Conservation (phyloP, 2,329 filamentous ascomycete species). For the Aspergillus brasiliensis region DNA sequence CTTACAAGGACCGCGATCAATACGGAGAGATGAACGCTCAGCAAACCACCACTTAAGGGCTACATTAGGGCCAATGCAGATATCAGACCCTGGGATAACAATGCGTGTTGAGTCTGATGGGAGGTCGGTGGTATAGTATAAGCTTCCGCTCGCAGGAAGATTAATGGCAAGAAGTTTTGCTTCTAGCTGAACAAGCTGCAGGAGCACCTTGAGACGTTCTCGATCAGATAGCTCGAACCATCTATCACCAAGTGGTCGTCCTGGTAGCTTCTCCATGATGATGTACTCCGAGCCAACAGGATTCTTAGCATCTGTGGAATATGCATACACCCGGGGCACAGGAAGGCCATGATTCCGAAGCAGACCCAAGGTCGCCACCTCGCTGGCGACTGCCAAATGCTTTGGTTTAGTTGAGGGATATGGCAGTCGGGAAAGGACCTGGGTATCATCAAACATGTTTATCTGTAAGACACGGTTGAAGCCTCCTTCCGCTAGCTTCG, state of each 20-base stretch:
- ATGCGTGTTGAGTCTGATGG: constrained; percentile 5
- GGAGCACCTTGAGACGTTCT: constrained; percentile 3
- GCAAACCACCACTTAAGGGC: constrained; percentile 1
- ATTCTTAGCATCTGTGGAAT: constrained; percentile 1
- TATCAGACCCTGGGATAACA: neutral
- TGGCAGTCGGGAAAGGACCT: constrained; percentile 3
- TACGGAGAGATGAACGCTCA: neutral
- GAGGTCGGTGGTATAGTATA: constrained; percentile 1
- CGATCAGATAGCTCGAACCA: constrained; percentile 3
- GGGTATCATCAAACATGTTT: constrained; percentile 1
- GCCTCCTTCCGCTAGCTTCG: constrained; percentile 8
- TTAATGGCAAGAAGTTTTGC: constrained; percentile 1
- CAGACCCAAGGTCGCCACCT: constrained; percentile 2
- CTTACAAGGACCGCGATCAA: constrained; percentile 3
- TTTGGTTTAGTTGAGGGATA: neutral
- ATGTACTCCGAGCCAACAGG: constrained; percentile 8
- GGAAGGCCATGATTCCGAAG: constrained; percentile 1
- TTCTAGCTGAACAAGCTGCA: constrained; percentile 4
- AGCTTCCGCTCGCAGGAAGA: constrained; percentile 8
- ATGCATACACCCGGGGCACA: constrained; percentile 2
- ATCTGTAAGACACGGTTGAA: constrained; percentile 11
- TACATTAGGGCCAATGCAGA: neutral
- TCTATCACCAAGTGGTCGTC: neutral
- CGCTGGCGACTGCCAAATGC: neutral
- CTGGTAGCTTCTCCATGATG: constrained; percentile 7